These are phyloP conservation scores for Flueggea neowawraea DNA, from an alignment of 441 rosid species.

Conservation along the genomic window DNA sequence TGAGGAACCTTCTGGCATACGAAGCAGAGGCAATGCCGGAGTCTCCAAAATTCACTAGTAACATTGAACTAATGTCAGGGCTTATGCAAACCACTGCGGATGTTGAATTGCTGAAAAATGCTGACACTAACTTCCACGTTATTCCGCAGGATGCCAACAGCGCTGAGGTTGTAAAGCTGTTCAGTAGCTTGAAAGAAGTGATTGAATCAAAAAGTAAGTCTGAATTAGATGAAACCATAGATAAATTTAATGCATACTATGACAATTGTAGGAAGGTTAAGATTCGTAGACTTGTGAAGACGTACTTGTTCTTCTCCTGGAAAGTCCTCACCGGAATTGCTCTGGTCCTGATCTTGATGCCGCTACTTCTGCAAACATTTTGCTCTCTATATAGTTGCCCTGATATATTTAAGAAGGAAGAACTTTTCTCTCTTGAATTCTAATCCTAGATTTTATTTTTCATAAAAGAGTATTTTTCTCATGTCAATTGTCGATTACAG, in stretches of 20 bases:
- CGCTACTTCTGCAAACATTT: too few species aligned
- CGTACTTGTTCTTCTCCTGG: conserved; percentile 14
- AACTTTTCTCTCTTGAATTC: too few species aligned
- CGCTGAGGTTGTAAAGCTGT: conserved; percentile 13
- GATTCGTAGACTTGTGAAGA: conserved; percentile 5
- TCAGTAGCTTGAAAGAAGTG: conserved; percentile 1
- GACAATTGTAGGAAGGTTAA: conserved; percentile 5
- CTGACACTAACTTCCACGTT: conserved; percentile 15
- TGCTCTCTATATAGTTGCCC: too few species aligned
- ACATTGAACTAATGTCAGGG: conserved; percentile 56
- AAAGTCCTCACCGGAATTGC: conserved; percentile 11
- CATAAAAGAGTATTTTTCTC: too few species aligned
- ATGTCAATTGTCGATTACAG: too few species aligned
- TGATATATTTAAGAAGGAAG: too few species aligned
- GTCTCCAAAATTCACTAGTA: conserved; percentile 47
- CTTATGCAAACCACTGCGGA: conserved; percentile 49
- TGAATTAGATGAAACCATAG: conserved; percentile 5
- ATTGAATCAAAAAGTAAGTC: conserved; percentile 1
- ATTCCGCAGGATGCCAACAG: background rate
- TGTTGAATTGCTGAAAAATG: conserved; percentile 38
- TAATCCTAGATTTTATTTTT: too few species aligned
- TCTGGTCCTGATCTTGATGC: conserved; percentile 4
- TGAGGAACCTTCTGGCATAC: conserved; percentile 59
- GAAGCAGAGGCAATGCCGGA: conserved; percentile 51
- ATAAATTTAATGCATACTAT: conserved; percentile 10